Base-by-base conservation (phyloP, 306 rosid genomes). In the Echinosophora koreensis region DNA sequence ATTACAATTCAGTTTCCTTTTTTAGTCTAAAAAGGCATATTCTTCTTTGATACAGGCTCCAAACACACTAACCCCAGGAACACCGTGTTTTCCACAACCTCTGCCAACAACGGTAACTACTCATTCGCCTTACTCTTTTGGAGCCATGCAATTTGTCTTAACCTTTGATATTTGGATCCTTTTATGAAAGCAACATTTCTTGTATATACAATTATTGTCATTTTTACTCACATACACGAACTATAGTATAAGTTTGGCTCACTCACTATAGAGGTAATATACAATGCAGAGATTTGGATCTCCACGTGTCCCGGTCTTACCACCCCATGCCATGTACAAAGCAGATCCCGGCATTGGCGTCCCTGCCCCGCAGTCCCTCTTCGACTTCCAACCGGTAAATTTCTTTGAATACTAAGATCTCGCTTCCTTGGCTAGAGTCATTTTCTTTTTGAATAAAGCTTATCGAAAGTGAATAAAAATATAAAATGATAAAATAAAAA, bases 371-470 rank as follows among this genome's bases (percentile, higher is more conserved):
- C 80, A 65, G 18, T 85, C 87, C 5, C n/a, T 58, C 12, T 50
- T 83, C n/a, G 94, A 94, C 81, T 88, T 87, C 64, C 88, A 88
- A 55, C 97, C 98, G 63, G 98, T 94, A 22, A 83, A 63, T 69
- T 14, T 16, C 1, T 38, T 38, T n/a, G 5, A 44, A 30, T 41
- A 2, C 4, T 22, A 15, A 34, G 41, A 46, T 58, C 51, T 17
- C 22, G 6, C 14, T 10, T 16, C 22, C 34, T 55, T 22, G 22
- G 22, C 35, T 70, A 6, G 4, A 42, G 32, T 37, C 41, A 22
- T 22, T 22, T 22, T 22, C 0, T n/a, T n/a, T n/a, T n/a, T n/a
- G n/a, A n/a, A n/a, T n/a, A n/a, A n/a, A n/a, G n/a, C n/a, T n/a
- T n/a, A n/a, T n/a, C n/a, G n/a, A n/a, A n/a, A n/a, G n/a, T n/a